Evolutionary conservation across 148 eudicot species (phyloP), one percentile per base, ranked within the genome.

Genomic region (Chenopodium suecicum): DNA sequence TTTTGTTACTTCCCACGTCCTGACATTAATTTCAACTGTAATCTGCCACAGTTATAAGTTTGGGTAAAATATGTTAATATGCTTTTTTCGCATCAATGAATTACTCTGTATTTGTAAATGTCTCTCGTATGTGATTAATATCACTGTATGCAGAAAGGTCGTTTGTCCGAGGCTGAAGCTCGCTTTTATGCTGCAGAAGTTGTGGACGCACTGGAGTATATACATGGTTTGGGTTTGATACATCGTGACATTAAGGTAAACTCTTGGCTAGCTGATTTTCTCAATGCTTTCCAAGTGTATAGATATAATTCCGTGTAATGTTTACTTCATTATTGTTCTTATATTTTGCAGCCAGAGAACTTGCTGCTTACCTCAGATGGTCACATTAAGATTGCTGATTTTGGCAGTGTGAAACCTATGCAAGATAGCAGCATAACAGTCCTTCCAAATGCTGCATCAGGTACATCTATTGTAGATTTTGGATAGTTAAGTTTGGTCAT

Each of bases 351-450:
- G 99, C 99, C 99, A 73, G 99, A 96, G 90, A 96, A 96, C 88
- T 85, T 96, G 86, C 87, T 96, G 78, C 99, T 96, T 84, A 91
- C 90, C 80, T 74, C 94, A 78, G 98, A 94, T 83, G 99, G 99
- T 34, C 99, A 94, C 87, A 96, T 96, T 78, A 96, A 96, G 85
- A 89, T 96, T 86, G 99, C 98, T 44, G 99, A 96, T 84, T 96
- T 96, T 82, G 99, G 99, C 65, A 96, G 99, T 67, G 98, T 96
- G 76, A 96, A 96, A 91, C 97, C 99, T 80, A 91, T 96, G 99
- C 91, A 92, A 83, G 99, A 89, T 84, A 96, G 98, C 83, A 89
- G 84, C 62, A 91, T 96, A 58, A 96, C 98, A 16, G 95, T 96
- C 86, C 98, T 96, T 79, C 99, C 99, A 48, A 94, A 96, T 90